Conservation (phyloP, 805 yeast genomes). For the Suhomyces vadensis region DNA sequence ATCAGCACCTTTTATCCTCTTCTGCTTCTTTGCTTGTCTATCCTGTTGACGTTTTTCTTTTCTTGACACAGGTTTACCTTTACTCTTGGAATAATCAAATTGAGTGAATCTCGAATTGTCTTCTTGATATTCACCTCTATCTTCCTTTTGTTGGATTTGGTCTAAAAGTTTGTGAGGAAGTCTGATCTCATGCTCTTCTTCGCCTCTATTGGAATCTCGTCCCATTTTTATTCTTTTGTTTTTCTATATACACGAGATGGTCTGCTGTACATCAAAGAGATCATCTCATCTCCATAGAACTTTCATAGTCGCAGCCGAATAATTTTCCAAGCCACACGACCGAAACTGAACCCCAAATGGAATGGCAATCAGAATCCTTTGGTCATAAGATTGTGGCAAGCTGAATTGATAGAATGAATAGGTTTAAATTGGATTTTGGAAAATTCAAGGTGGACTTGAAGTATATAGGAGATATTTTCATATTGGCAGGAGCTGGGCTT, state of each 20-base stretch:
- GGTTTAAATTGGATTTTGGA: constrained; percentile 36
- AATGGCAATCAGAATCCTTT: not conserved
- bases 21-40: constrained; percentile 33
- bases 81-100: constrained; percentile 20
- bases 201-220: not conserved
- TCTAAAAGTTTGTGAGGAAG: constrained; percentile 57
- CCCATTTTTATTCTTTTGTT: constrained; percentile 4
- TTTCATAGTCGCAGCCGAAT: constrained; percentile 3
- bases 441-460: constrained; percentile 41
- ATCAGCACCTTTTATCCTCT: constrained; percentile 14
- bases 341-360: not conserved
- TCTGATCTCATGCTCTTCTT: constrained; percentile 47
- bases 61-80: constrained; percentile 27
- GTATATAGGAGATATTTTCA: constrained; percentile 42
- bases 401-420: constrained; percentile 27
- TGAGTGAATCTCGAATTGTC: constrained; percentile 24
- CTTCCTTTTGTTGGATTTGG: constrained; percentile 45
- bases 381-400: not conserved
- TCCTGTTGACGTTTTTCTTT: constrained; percentile 40
- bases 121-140: constrained; percentile 45
- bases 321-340: constrained; percentile 2
- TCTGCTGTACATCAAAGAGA: not conserved
- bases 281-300: constrained; percentile 1
- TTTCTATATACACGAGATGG: constrained; percentile 5
- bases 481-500: constrained; percentile 60